Evolutionary conservation across 2,329 filamentous ascomycete species (phyloP).

Genomic region (Coniochaeta prunicola): DNA sequence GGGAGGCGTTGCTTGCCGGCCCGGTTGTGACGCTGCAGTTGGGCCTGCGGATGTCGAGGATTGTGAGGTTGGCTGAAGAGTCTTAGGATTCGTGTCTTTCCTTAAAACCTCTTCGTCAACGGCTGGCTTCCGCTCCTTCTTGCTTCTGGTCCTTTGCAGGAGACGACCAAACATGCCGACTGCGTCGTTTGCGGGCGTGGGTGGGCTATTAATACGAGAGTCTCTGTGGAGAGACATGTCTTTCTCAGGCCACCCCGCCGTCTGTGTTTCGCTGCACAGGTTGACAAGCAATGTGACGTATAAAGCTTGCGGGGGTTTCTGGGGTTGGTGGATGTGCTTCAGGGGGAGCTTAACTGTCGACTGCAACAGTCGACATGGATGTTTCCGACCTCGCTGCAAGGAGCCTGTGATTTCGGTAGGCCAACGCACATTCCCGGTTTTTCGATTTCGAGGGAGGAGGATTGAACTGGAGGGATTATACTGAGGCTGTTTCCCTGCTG

Average conservation of each 20-base stretch:
- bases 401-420: not conserved
- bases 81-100: too few species aligned
- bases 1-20: not conserved
- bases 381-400: not conserved
- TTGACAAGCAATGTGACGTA: constrained; percentile 1
- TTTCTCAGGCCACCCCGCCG: not conserved
- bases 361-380: not conserved
- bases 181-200: constrained; percentile 5
- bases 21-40: not conserved
- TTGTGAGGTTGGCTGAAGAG: not conserved
- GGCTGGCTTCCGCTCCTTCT: constrained; percentile 1
- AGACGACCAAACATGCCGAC: constrained; percentile 5
- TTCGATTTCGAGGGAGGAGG: not conserved
- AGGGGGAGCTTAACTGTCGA: not conserved
- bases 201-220: constrained; percentile 9
- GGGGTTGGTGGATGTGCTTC: not conserved
- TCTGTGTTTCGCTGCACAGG: not conserved
- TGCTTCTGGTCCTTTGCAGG: constrained; percentile 7
- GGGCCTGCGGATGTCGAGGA: not conserved
- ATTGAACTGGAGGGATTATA: not conserved
- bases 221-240: constrained; percentile 2
- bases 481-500: not conserved
- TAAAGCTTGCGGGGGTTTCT: not conserved
- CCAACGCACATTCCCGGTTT: not conserved
- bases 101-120: not conserved